Evolutionary conservation across 306 rosid species (phyloP).

Genomic region (Cucurbita pepo): DNA sequence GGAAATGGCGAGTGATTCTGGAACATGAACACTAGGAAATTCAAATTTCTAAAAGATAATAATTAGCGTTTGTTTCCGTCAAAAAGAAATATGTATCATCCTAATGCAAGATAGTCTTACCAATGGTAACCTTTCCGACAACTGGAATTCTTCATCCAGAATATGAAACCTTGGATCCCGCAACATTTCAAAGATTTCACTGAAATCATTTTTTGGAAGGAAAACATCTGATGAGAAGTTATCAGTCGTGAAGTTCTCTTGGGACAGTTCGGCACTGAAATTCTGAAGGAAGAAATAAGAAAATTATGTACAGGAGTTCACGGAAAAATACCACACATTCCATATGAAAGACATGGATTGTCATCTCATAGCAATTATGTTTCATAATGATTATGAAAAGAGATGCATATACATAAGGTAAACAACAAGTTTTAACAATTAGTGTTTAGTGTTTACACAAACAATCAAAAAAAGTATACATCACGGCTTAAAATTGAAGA

Average conservation of each 20-base stretch:
- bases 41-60: background rate
- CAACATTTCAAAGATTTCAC: constrained; percentile 41
- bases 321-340: background rate
- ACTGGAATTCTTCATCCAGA: constrained; percentile 51
- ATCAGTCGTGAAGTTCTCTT: constrained; percentile 18
- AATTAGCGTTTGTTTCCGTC: background rate
- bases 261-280: constrained; percentile 20
- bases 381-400: background rate
- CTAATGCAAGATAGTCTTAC: constrained; percentile 21
- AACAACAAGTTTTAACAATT: background rate
- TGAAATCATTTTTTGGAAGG: constrained; percentile 23
- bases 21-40: background rate
- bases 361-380: background rate
- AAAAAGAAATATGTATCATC: background rate
- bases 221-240: constrained; percentile 32
- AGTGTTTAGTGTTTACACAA: background rate
- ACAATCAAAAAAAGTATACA: background rate
- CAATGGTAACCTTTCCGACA: constrained; percentile 41
- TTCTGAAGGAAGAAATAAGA: constrained; percentile 26
- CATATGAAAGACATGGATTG: background rate
- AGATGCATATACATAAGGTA: background rate
- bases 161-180: constrained; percentile 48
- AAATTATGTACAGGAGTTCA: background rate
- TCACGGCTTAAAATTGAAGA: background rate
- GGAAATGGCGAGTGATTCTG: background rate